Evolutionary conservation across 2,329 filamentous ascomycete species (phyloP).

Genomic region (Sporothrix humicola): DNA sequence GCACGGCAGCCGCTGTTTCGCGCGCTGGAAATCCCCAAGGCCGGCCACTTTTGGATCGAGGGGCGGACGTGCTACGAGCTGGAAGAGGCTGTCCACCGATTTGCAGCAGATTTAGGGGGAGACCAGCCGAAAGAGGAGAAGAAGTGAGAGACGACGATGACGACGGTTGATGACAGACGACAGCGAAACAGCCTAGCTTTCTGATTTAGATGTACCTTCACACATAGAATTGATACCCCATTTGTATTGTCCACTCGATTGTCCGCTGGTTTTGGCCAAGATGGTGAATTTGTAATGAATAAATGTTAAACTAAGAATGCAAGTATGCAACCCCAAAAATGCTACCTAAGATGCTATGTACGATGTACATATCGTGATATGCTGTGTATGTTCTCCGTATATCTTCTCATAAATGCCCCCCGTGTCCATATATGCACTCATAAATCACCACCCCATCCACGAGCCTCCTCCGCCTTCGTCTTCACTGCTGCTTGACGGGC

Average conservation of each 20-base stretch:
- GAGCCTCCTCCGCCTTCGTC: constrained; percentile 17
- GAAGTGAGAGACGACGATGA: background rate
- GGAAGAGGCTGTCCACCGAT: constrained; percentile 44
- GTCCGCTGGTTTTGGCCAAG: background rate
- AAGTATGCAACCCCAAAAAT: background rate
- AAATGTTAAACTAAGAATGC: background rate
- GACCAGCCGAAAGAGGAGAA: background rate
- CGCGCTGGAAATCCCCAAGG: constrained; percentile 52
- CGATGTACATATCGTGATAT: background rate
- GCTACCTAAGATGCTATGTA: background rate
- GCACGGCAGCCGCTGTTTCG: constrained; percentile 45
- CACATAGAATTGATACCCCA: constrained; percentile 26
- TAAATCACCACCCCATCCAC: constrained; percentile 30
- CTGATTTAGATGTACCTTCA: background rate
- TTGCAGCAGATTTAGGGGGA: constrained; percentile 39
- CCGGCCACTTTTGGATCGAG: constrained; percentile 62
- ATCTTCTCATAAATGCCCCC: background rate
- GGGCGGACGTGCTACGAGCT: constrained; percentile 48
- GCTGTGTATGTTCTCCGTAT: background rate
- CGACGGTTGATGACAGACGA: background rate
- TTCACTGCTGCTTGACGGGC: constrained; percentile 2
- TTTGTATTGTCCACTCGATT: background rate
- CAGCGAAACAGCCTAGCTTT: background rate
- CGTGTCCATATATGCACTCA: too few species aligned
- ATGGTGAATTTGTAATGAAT: too few species aligned